Base-by-base conservation (phyloP, 1,284 basidiomycete genomes). In the Pholiota adiposa region DNA sequence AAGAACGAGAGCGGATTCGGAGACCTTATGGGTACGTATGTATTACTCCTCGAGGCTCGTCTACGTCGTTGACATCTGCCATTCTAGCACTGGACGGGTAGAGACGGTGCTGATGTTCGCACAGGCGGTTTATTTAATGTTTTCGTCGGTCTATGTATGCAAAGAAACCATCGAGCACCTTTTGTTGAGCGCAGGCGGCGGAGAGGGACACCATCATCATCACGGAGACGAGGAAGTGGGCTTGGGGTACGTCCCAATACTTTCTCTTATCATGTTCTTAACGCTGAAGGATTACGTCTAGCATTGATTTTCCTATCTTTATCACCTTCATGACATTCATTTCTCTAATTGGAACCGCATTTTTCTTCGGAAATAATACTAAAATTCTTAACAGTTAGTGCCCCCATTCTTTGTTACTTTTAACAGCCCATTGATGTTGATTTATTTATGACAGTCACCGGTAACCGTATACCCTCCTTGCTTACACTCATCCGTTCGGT, bases 81-180 rank as follows among this genome's bases (percentile, higher is more conserved):
- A 36, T 55, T 38, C 51, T 66, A 95, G 95, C 41, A 85, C 85
- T 54, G 84, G 86, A 5, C 86, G 95, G 2, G 71, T 92, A 49
- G 86, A 90, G 63, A 91, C 93, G 0, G 83, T 96, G 1, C 73
- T 92, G 5, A 86, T 94, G 67, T 98, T 98, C 69, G 86, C 92
- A 0, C 94, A 97, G 71, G 86, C 88, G 14, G 88, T 97, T 19
- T 97, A 96, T 75, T 80, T 98, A 57, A 86, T 96, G 71, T 97
- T 98, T 70, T 85, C 93, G 0, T 89, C 93, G 0, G 88, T 97
- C 6, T 98, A 97, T 74, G 90, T 97, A 23, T 94, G 92, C 70
- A 98, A 97, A 70, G 96, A 98, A 79, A 89, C 93, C 1, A 79
- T 96, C 0, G 93, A 95, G 73, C 91, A 93, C 71, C 73, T 93